Evolutionary conservation across 2,329 filamentous ascomycete genomes (phyloP), one percentile per base, ranked within the genome.

Genomic region (Cucurbitaria berberidis): DNA sequence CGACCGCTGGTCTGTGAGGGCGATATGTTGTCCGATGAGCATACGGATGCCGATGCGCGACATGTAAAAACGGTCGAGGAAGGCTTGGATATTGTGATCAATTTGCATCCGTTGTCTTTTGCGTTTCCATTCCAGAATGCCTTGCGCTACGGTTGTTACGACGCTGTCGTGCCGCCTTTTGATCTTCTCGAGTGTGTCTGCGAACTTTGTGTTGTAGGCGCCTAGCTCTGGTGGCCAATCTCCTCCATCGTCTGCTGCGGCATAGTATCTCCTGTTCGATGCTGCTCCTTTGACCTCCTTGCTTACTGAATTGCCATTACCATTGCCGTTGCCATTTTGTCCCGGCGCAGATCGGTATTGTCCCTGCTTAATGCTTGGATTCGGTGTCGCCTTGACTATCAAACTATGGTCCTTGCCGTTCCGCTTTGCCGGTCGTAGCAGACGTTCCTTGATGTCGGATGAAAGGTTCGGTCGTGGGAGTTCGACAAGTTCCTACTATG

Each of bases 51-150:
- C 95, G 70, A 99, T 99, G 59, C 95, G 91, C 39, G 93, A 97
- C 95, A 99, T 99, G 82, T 99, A 99, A 78, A 99, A 99, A 54
- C 95, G 90, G 78, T 99, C 95, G 62, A 99, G 86, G 81, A 99
- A 99, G 49, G 91, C 89, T 76, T 99, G 95, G 54, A 99, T 97
- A 66, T 93, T 96, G 74, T 93, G 89, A 78, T 98, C 95, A 70
- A 99, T 99, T 74, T 98, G 95, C 89, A 98, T 95, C 48, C 95
- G 87, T 82, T 99, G 95, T 57, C 92, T 86, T 74, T 89, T 93
- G 50, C 93, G 90, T 80, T 99, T 99, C 83, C 96, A 99, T 78
- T 99, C 95, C 53, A 98, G 84, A 63, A 99, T 97, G 55, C 95
- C 95, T 77, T 99, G 93, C 5, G 95, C 95, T 67, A 99, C 95